Evolutionary conservation across 192 early-diverging fungal species (phyloP).

Genomic region (Entrophospora sp.): DNA sequence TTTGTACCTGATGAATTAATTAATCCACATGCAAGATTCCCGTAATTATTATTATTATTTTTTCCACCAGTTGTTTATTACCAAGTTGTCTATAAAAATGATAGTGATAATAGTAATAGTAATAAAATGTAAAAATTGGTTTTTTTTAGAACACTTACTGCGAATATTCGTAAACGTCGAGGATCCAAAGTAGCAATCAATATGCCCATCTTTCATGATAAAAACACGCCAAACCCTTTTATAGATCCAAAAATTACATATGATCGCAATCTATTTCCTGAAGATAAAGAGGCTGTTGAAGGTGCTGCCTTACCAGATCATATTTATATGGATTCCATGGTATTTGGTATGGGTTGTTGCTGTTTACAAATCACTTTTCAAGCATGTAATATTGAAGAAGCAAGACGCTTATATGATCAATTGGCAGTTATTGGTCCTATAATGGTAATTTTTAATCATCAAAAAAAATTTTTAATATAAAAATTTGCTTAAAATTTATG

Average conservation of each 20-base stretch:
- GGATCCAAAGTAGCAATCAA: constrained; percentile 94
- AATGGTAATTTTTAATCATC: constrained; percentile 46
- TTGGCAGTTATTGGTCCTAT: constrained; percentile 85
- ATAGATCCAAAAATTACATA: constrained; percentile 62
- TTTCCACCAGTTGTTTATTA: no score
- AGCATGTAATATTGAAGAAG: constrained; percentile 86
- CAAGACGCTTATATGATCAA: constrained; percentile 89
- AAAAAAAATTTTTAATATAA: no score
- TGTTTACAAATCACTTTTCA: constrained; percentile 98
- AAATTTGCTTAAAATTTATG: no score
- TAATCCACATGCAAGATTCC: constrained; percentile 89
- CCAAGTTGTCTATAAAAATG: no score
- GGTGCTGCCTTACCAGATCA: constrained; percentile 80
- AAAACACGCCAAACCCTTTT: constrained; percentile 83
- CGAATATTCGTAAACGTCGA: constrained; percentile 89
- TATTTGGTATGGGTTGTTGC: constrained; percentile 97
- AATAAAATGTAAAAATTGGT: no score
- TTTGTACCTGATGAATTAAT: constrained; percentile 94
- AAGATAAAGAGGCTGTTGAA: constrained; percentile 64
- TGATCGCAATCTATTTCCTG: constrained; percentile 50
- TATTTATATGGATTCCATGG: constrained; percentile 98
- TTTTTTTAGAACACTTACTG: constrained; percentile 76
- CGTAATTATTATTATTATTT: constrained; percentile 36
- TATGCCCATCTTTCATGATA: constrained; percentile 89
- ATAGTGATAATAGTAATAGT: no score